These are phyloP conservation scores for Luzula sylvatica DNA, from an alignment of 176 grass and related monocot species.

Conservation along the genomic window DNA sequence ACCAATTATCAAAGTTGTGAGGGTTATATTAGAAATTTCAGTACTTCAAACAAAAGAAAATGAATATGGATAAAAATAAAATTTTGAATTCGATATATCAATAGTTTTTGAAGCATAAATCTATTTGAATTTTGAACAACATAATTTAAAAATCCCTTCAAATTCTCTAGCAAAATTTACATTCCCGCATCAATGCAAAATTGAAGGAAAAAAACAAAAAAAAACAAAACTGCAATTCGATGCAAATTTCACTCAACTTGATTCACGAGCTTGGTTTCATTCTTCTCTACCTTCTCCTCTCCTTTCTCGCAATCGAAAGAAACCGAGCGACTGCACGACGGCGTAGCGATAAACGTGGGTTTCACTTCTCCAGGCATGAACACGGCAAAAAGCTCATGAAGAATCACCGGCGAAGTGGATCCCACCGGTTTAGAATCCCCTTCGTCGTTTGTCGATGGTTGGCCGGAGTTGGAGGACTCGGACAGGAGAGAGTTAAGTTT, in stretches of 20 bases:
- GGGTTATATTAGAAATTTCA: background rate
- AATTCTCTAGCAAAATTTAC: constrained; percentile 1
- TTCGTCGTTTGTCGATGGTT: background rate
- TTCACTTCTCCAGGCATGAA: constrained; percentile 60
- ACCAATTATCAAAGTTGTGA: no score
- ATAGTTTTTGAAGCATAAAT: no score
- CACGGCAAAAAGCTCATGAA: constrained; percentile 30
- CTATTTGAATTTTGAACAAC: no score
- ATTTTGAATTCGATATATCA: background rate
- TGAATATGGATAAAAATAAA: background rate
- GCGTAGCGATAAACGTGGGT: constrained; percentile 52
- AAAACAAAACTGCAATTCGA: background rate
- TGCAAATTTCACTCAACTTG: background rate
- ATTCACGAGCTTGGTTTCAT: no score
- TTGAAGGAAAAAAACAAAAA: no score
- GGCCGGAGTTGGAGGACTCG: background rate
- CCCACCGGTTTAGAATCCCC: constrained; percentile 13
- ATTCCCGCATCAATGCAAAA: background rate
- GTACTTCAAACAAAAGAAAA: background rate
- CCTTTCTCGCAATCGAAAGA: background rate
- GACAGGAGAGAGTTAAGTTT: constrained; percentile 50
- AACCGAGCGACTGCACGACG: constrained; percentile 8
- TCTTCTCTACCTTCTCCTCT: background rate
- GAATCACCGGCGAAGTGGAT: background rate
- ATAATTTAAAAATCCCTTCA: background rate